Percentiles rank a stretch among this genome's conserved stretches.
phyloP scores from a whole-genome alignment of 345 rosid genomes.

The Heritiera littoralis region DNA sequence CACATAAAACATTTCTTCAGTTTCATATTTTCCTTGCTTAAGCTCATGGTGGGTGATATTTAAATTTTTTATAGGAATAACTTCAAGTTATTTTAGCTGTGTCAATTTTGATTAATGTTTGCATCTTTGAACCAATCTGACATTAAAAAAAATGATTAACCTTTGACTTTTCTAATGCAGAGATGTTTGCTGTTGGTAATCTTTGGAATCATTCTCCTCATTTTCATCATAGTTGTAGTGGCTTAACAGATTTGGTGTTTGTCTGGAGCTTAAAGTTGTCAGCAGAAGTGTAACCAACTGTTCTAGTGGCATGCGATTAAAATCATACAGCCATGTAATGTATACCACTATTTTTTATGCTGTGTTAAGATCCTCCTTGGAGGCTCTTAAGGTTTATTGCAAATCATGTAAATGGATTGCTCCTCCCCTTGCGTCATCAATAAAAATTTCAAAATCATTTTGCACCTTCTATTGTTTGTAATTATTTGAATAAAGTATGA shows the following conservation, averaged over 20 bases:
- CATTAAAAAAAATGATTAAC: neutral
- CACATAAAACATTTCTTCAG: neutral
- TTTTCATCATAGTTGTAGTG: slow-evolving; percentile 56
- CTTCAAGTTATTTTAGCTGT: neutral
- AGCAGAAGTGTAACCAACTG: neutral
- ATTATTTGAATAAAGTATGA: neutral
- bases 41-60: neutral
- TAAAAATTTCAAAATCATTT: neutral
- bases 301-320: neutral
- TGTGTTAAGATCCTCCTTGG: neutral
- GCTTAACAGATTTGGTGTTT: slow-evolving; percentile 31
- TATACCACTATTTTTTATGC: neutral
- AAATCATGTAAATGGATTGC: slow-evolving; percentile 14
- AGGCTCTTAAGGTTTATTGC: slow-evolving; percentile 1
- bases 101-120: neutral
- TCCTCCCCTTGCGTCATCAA: neutral
- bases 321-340: neutral
- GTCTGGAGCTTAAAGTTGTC: neutral
- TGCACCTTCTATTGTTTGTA: neutral
- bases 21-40: neutral
- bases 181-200: slow-evolving; percentile 66
- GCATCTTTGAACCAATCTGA: neutral
- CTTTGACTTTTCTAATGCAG: slow-evolving; percentile 40
- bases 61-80: neutral
- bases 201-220: slow-evolving; percentile 63